Base-by-base conservation (phyloP, 176 grass and related monocot species). In the Tillandsia fasciculata region DNA sequence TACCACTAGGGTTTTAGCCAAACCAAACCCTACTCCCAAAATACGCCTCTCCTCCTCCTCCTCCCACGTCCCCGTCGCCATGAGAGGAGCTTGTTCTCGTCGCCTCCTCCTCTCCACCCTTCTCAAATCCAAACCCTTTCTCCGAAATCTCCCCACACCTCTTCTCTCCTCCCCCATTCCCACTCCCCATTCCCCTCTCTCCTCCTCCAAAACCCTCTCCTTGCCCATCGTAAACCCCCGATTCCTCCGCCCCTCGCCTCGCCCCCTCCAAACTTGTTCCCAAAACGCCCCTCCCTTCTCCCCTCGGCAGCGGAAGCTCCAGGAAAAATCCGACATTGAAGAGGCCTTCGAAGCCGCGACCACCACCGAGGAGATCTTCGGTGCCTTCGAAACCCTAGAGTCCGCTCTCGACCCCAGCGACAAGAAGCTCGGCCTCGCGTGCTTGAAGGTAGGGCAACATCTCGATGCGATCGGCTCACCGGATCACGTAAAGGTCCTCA, bases 391-490 rank as follows among this genome's bases (percentile, higher is more conserved):
- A 48, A 70, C 80, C 68, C 73, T 97, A 12, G 84, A 97, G 71
- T 28, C 65, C 17, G 42, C 72, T 49, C 69, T 97, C 14, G 71
- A 85, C 10, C 73, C 89, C n/a, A 52, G 61, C 64, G 84, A 92
- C 81, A 70, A 50, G 63, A 79, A 75, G 58, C 93, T 97, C n/a
- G 89, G 83, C 5, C 83, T 97, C 26, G 93, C 93, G 67, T 97
- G 93, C 82, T 70, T 97, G 58, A 97, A 97, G 84, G 89, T 97
- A 49, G 93, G 93, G 27, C 93, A 97, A 82, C 89, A 92, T 68
- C 86, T 97, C 33, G 93, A 97, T 1, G 71, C 86, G 1, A 85
- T 81, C 1, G 84, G 71, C 73, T 68, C 72, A 33, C 69, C 65
- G 2, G 68, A 92, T 9, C 52, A 86, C 10, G 81, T 86, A 27